Conservation (phyloP, 129 eudicot genomes). For the Calendula officinalis region DNA sequence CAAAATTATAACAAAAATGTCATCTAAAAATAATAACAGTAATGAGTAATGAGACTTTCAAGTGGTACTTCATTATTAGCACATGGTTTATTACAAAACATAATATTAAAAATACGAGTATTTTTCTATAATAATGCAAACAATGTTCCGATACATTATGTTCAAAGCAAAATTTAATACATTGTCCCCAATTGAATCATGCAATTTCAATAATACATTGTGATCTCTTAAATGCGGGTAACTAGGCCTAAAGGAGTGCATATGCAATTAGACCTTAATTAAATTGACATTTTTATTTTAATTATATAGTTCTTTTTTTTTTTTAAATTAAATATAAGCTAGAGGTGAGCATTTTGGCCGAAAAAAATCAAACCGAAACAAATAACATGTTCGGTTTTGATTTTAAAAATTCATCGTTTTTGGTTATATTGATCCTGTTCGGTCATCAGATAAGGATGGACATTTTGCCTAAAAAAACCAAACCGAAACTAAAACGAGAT, state of each 20-base stretch:
- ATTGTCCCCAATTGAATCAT: slow-evolving; percentile 7
- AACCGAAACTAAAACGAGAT: no score
- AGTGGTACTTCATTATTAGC: slow-evolving; percentile 21
- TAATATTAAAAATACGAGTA: slow-evolving; percentile 6
- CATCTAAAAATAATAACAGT: no score
- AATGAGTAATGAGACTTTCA: background rate
- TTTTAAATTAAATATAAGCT: no score
- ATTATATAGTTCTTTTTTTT: background rate
- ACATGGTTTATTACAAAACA: slow-evolving; percentile 6
- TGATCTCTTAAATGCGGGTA: slow-evolving; percentile 18
- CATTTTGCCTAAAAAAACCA: no score
- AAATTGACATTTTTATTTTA: background rate
- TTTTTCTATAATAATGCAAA: slow-evolving; percentile 11
- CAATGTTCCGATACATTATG: background rate
- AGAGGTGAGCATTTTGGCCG: no score
- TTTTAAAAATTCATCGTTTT: no score
- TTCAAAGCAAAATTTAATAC: slow-evolving; percentile 22
- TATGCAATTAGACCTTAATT: background rate
- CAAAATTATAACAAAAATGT: no score
- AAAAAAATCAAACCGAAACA: no score
- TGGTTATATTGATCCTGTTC: no score
- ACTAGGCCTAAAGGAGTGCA: slow-evolving; percentile 4
- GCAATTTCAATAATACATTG: slow-evolving; percentile 15
- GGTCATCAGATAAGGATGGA: no score
- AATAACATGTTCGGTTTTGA: no score